Percentiles rank a stretch among this genome's conserved stretches.
Conservation (phyloP, 31 red algal genomes). For the Odonthalia washingtoniensis region DNA sequence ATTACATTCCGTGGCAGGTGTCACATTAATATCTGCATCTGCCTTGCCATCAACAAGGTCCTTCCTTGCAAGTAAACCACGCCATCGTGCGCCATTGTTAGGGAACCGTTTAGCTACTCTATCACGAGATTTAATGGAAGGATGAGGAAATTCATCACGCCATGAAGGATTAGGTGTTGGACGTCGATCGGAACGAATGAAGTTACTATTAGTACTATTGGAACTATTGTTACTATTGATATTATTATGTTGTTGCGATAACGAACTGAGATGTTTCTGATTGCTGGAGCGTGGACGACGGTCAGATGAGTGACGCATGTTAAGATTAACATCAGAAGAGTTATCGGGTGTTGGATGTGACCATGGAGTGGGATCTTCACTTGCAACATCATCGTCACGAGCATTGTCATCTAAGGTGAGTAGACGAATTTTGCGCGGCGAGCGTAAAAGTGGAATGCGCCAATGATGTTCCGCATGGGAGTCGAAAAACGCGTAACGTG, state of each 20-base stretch:
- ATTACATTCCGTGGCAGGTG: slow-evolving; percentile 12
- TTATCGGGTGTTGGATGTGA: background rate
- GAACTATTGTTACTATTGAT: too few species aligned
- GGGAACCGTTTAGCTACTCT: slow-evolving; percentile 38
- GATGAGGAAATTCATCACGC: slow-evolving; percentile 32
- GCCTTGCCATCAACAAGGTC: slow-evolving; percentile 52
- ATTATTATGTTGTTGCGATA: too few species aligned
- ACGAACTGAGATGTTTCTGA: too few species aligned
- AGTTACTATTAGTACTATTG: too few species aligned
- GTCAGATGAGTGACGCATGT: background rate
- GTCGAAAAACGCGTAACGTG: background rate
- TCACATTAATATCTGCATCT: slow-evolving; percentile 31
- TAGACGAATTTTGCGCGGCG: background rate
- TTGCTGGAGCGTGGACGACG: background rate
- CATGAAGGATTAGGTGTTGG: background rate
- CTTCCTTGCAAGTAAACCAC: slow-evolving; percentile 55
- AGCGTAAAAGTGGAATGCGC: slow-evolving; percentile 1
- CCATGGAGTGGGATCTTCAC: background rate
- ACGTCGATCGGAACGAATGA: slow-evolving; percentile 1
- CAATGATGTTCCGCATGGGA: slow-evolving; percentile 11
- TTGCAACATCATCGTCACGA: background rate
- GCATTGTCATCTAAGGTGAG: background rate
- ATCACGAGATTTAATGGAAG: slow-evolving; percentile 41
- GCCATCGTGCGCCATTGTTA: slow-evolving; percentile 31
- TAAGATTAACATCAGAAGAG: too few species aligned